Conservation (phyloP, 441 rosid genomes). For the Euphorbia neoarborescens region DNA sequence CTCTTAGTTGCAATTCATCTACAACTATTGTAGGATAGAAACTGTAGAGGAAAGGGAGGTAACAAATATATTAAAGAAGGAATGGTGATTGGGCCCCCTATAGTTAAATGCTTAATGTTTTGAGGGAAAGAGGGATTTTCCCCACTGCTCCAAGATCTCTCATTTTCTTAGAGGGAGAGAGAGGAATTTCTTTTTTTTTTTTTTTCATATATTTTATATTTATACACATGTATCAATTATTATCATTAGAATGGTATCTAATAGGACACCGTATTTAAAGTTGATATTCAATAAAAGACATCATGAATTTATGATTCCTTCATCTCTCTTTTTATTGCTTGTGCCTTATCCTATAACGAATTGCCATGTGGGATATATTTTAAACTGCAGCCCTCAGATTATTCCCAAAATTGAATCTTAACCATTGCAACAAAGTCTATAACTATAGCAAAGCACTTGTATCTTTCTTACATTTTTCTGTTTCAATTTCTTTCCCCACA, state of each 20-base stretch:
- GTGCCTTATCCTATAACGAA: slow-evolving; percentile 9
- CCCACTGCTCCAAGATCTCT: not conserved
- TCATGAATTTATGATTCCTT: slow-evolving; percentile 18
- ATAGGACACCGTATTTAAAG: not conserved
- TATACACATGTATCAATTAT: not conserved
- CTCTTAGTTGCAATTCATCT: slow-evolving; percentile 4
- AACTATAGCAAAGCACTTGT: not conserved
- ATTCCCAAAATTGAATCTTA: not conserved
- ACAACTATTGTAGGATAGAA: slow-evolving; percentile 5
- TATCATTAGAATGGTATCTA: slow-evolving; percentile 10
- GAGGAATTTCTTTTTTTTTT: not conserved
- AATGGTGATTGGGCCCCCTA: slow-evolving; percentile 15
- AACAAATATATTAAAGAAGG: slow-evolving; percentile 13
- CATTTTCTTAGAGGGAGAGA: not conserved
- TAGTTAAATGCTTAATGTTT: slow-evolving; percentile 4
- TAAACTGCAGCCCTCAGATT: slow-evolving; percentile 8
- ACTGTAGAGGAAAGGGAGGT: not conserved
- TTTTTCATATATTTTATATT: not conserved
- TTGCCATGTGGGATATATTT: slow-evolving; percentile 7
- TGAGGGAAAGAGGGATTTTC: slow-evolving; percentile 10
- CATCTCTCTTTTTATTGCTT: slow-evolving; percentile 4
- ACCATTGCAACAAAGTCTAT: not conserved
- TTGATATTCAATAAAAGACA: slow-evolving; percentile 23
- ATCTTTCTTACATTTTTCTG: not conserved
- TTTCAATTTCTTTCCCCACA: not conserved